A percentile compares a stretch with the other conserved stretches of the same genome.
These are phyloP conservation scores for Smallanthus sonchifolius DNA, from an alignment of 129 eudicot genomes.

Conservation along the genomic window DNA sequence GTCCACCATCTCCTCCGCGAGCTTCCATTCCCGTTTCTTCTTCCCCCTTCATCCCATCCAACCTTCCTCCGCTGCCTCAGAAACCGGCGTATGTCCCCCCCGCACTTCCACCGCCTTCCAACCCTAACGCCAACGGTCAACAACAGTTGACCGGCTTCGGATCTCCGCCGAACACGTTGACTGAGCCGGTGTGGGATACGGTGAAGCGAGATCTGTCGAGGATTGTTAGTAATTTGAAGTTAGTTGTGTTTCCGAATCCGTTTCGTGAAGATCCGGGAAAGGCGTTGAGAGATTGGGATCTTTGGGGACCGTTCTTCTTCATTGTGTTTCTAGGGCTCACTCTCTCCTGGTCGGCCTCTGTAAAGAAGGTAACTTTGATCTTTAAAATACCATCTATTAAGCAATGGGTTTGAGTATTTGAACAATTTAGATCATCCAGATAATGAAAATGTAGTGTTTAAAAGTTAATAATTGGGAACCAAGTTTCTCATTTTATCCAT, in stretches of 20 bases:
- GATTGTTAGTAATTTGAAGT: slow-evolving; percentile 22
- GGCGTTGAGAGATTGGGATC: slow-evolving; percentile 91
- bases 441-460: too few species aligned
- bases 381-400: neutral
- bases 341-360: slow-evolving; percentile 85
- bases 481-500: too few species aligned
- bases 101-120: slow-evolving; percentile 24
- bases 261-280: slow-evolving; percentile 86
- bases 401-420: too few species aligned
- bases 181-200: slow-evolving; percentile 92
- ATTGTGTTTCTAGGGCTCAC: slow-evolving; percentile 80
- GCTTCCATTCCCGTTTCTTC: slow-evolving; percentile 65
- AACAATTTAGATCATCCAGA: too few species aligned
- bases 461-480: too few species aligned
- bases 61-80: slow-evolving; percentile 43
- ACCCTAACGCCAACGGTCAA: slow-evolving; percentile 1
- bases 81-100: slow-evolving; percentile 21
- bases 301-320: slow-evolving; percentile 93
- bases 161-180: slow-evolving; percentile 65
- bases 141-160: slow-evolving; percentile 48
- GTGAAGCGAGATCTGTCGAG: slow-evolving; percentile 77
- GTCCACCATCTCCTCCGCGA: slow-evolving; percentile 64
- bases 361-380: slow-evolving; percentile 54
- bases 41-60: slow-evolving; percentile 52
- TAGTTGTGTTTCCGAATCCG: slow-evolving; percentile 84